Base-by-base conservation (phyloP, 306 rosid genomes). In the Corylus americana region DNA sequence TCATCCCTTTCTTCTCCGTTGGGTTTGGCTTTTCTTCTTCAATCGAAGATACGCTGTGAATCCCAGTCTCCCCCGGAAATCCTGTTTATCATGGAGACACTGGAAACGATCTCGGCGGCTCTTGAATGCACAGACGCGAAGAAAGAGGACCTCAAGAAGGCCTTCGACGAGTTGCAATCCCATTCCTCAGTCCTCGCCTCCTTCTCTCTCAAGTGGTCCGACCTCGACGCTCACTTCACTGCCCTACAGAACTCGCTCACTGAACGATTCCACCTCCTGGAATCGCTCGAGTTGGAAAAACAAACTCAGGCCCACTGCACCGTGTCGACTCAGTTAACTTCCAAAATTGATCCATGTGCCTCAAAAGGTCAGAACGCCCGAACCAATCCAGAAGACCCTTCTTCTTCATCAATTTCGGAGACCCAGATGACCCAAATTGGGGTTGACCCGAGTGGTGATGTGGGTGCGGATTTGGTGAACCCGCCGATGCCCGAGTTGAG, bases 131-230 rank as follows among this genome's bases (percentile, higher is more conserved):
- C 89, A 6, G 92, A 89, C 67, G 29, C 90, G 0, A 92, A 92
- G 89, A 90, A 85, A 70, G 77, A 85, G 68, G 82, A 80, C 62
- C 90, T 94, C 69, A 89, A 85, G 78, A 88, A 81, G 42, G 90
- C 98, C 59, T 89, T 87, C 87, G 90, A 90, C 8, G 95, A 88
- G 48, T 94, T 93, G 16, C 89, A 90, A 77, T 70, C 84, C 22
- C 86, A 86, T 12, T 91, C 97, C 7, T 70, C 91, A 20, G 71
- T 89, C 61, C 79, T 88, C 83, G 71, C 85, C 58, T 80, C 88
- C 71, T 80, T 89, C 80, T 74, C 86, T 74, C 85, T 91, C 71
- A 45, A 88, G 35, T 90, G 95, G 98, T 50, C 89, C 4, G 89
- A 90, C 83, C 84, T 90, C 54, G 98, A 91, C 42, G 83, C 87